Base-by-base conservation (phyloP, 345 rosid species). In the Psidium guajava region DNA sequence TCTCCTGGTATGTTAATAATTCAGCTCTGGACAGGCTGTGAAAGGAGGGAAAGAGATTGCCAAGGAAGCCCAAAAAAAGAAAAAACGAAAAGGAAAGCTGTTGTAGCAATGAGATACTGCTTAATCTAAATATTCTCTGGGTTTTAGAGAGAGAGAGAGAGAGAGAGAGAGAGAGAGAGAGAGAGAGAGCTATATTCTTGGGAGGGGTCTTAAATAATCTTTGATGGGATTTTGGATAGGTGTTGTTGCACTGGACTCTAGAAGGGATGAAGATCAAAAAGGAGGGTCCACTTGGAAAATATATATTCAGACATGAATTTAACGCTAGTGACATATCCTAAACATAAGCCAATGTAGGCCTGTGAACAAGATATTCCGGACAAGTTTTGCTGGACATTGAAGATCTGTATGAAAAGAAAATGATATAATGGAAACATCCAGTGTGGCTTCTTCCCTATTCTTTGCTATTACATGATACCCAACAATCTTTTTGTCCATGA, bases 21-120 rank as follows among this genome's bases (percentile, higher is more conserved):
- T 87, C 90, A 93, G 88, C 87, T 85, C 49, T 89, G 93, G 96
- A 93, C 98, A 95, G 98, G 93, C 94, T 94, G 98, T 93, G 93
- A 88, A 69, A 32, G 77, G 47, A 69, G 25, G 77, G 47, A 69
- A 69, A 40, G 77, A 69, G 77, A 69, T 8, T 32, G 77, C 77
- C 77, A 69, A 90, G 89, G 90, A 84, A 88, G 88, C 86, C 86
- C 87, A 82, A 84, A 83, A 50, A 12, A 75, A 56, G 54, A 18
- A 27, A 77, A 77, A 77, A 64, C 42, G 51, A 53, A 28, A 86
- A 86, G 87, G 58, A 83, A 85, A 83, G 93, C 91, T 86, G 86
- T 89, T 83, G 58, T 80, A 82, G 82, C 89, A 86, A 85, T 86
- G 87, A 50, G 81, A 82, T 54, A 61, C 82, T 42, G 73, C 84